Base-by-base conservation (phyloP, 441 rosid species). In the Gossypium trilobum region DNA sequence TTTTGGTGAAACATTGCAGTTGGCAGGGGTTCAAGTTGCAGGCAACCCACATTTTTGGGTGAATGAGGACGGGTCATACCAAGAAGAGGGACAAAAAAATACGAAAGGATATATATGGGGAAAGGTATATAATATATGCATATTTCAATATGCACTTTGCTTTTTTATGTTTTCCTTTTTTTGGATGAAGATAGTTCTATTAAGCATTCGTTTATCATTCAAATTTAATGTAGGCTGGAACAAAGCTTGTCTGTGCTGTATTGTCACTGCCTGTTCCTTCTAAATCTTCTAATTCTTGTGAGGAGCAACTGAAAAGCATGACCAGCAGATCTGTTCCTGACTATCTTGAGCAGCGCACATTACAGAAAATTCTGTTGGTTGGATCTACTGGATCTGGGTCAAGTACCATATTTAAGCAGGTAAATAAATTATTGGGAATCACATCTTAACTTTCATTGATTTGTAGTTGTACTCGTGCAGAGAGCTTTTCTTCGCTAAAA, bases 31-130 rank as follows among this genome's bases (percentile, higher is more conserved):
- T 81, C 95, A 87, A 0, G 92, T 97, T 74, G 97, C 96, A n/a
- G 99, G 97, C 31, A 88, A 91, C 59, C 97, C 97, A 2, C 96
- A 91, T 82, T 92, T 89, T 80, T 95, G 97, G 99, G 97, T 92
- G 75, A 88, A 83, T 56, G 96, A 88, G 65, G 99, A 95, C 80
- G 99, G 99, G 7, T 92, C 89, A 9, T 95, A 88, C 81, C 84
- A 73, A 80, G 97, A 92, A 81, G 99, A 92, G 84, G 99, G 99
- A 50, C 99, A 95, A 80, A 95, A 78, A 82, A 88, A 92, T 76
- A 84, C 89, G 10, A 89, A 85, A 72, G 97, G 97, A 73, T 78
- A 82, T 75, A 89, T 94, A 75, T 95, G 99, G 99, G 94, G 96
- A 66, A 95, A 90, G 89, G 99, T 95, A 87, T 67, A 71, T 60